Base-by-base conservation (phyloP, 192 early-diverging fungal genomes). In the Helicostylum pulchrum region DNA sequence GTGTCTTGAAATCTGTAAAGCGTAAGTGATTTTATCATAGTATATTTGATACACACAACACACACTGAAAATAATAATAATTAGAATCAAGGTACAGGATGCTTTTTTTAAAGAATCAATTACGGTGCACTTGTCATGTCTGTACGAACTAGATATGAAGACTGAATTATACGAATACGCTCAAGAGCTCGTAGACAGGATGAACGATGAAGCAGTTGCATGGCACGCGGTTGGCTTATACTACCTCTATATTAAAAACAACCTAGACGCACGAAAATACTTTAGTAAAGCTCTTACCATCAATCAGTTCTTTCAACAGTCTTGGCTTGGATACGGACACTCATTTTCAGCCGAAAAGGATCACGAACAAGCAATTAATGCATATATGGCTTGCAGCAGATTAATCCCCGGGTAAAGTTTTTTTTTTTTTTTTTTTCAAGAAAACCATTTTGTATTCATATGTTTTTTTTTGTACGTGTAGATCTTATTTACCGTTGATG, bases 201-300 rank as follows among this genome's bases (percentile, higher is more conserved):
- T 80, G 21, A 84, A 90, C 11, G 77, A 83, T 49, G 60, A 68
- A 2, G 71, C 83, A 0, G 75, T 87, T 0, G 75, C 89, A 2
- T 94, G 91, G 90, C 90, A 81, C 65, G 85, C 86, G 1, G 87
- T 94, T 3, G 93, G 90, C n/a, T 77, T 80, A 7, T 94, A 95
- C 66, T 88, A 95, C 51, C 82, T 81, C 21, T 62, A 80, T 39
- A 83, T 82, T 32, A 70, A 78, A 19, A 77, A 88, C 19, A 75
- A 85, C 53, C 53, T 72, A 1, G 89, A 90, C 36, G 88, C 92
- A 0, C 62, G 87, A 57, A 62, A 67, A 43, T 89, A 86, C 70
- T 91, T 91, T 70, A 80, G 76, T 56, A 87, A 90, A 68, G 72
- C 87, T 1, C 75, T 83, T 6, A 67, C 65, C 1, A 80, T 91